phyloP scores from a whole-genome alignment of 2,329 filamentous ascomycete genomes.

The Colletotrichum sp. region DNA sequence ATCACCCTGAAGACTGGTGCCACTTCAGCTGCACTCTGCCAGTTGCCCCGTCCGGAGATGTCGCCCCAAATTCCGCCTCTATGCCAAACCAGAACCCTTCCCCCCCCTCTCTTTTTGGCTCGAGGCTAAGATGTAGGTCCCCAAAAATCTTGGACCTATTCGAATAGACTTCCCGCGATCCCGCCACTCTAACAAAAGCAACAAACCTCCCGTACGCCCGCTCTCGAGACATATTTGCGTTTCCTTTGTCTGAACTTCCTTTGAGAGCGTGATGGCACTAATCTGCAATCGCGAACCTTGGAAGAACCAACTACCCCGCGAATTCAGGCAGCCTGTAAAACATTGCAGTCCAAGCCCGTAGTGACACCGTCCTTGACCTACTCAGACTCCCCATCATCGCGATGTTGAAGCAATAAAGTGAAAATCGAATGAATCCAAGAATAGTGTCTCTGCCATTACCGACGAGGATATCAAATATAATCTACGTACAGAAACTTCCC shows the following conservation, averaged over 20 bases:
- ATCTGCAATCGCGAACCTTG: neutral
- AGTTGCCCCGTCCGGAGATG: fast-evolving
- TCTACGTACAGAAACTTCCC: neutral
- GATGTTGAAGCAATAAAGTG: neutral
- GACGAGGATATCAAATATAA: slow-evolving; percentile 5
- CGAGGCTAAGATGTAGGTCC: neutral
- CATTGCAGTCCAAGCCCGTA: neutral
- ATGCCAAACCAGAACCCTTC: neutral
- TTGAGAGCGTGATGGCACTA: neutral
- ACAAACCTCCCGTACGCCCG: neutral
- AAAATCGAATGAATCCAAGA: neutral
- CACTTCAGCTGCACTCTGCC: fast-evolving
- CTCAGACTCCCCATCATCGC: neutral
- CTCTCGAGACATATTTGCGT: neutral
- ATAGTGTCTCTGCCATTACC: neutral
- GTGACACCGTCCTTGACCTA: neutral
- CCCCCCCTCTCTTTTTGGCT: neutral
- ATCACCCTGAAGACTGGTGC: neutral
- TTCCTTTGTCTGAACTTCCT: neutral
- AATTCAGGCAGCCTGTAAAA: neutral
- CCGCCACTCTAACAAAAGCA: neutral
- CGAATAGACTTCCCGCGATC: slow-evolving; percentile 10
- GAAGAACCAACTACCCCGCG: neutral
- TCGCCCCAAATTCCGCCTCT: neutral
- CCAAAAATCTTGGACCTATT: neutral